Evolutionary conservation across 345 rosid genomes (phyloP), one percentile per base, ranked within the genome.

Genomic region (Pistacia vera): DNA sequence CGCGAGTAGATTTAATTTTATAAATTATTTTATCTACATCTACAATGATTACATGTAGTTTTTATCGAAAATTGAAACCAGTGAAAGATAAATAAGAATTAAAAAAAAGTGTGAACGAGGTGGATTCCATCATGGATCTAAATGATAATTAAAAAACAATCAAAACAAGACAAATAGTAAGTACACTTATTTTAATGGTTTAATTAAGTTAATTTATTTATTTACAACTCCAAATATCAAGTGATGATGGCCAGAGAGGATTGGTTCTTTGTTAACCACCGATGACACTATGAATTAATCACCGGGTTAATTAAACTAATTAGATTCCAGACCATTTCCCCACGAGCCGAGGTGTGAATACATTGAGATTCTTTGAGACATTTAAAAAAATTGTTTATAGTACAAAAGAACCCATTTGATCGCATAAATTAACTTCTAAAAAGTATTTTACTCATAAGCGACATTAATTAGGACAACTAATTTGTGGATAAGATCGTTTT

Each of bases 91-190:
- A 22, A 30, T 30, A 13, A 41, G 7, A 18, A 65, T 36, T 18
- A 36, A 30, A 30, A 63, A 33, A 52, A 30, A 30, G 78, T 75
- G 78, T 75, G 46, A 75, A 75, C 20, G 20, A 59, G 25, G 4
- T 66, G 59, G 72, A 68, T 68, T 68, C 72, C 70, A 49, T 49
- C 10, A 49, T n/a, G n/a, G 9, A 57, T 20, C 2, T 18, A 57
- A 57, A 17, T 10, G 61, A 57, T 57, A 17, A n/a, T 8, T 18
- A n/a, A 57, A 57, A 48, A 8, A 17, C 61, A 20, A 57, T 1
- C 33, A 30, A 60, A 22, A 60, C 0, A 25, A 25, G 33, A 60
- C 16, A 60, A 25, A n/a, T 1, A 20, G 70, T 66, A 4, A 66
- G 33, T 52, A 52, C 2, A 17, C 41, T 68, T 52, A 28, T 52